phyloP scores from a whole-genome alignment of 179 eudicot species.

The Patellifolia procumbens region DNA sequence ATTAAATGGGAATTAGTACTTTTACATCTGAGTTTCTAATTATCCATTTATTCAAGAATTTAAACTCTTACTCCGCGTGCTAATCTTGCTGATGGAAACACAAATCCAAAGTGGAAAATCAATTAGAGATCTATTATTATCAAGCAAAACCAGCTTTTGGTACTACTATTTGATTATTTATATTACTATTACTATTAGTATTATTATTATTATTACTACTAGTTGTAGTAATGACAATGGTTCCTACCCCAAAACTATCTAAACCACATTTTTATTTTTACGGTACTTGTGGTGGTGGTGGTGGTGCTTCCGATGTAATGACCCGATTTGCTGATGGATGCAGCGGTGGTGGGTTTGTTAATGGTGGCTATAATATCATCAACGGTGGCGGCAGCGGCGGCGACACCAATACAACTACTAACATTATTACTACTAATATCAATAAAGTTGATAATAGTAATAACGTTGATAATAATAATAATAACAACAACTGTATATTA shows the following conservation, averaged over 20 bases:
- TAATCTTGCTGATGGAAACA: constrained; percentile 23
- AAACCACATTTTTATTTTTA: constrained; percentile 22
- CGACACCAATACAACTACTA: not conserved
- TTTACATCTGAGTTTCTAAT: not conserved
- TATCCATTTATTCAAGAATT: not conserved
- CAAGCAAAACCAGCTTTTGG: not conserved
- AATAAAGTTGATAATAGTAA: not conserved
- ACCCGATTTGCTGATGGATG: constrained; percentile 10
- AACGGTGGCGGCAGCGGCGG: too few relatives aligned
- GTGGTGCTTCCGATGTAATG: constrained; percentile 8
- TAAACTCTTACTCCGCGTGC: constrained; percentile 4
- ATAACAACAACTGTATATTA: not conserved
- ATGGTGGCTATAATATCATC: not conserved
- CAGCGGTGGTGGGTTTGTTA: not conserved
- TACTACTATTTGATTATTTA: not conserved
- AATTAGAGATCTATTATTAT: not conserved
- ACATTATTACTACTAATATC: not conserved
- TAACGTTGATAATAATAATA: not conserved
- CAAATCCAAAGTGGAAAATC: not conserved
- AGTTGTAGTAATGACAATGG: constrained; percentile 20
- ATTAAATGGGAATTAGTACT: constrained; percentile 14
- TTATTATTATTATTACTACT: too few relatives aligned
- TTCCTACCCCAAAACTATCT: constrained; percentile 23
- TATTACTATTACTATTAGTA: not conserved
- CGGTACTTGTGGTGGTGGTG: constrained; percentile 3